A percentile compares a stretch with the other conserved stretches of the same genome.
Evolutionary conservation across 805 yeast genomes (phyloP).

Genomic region (Yarrowia sp.): DNA sequence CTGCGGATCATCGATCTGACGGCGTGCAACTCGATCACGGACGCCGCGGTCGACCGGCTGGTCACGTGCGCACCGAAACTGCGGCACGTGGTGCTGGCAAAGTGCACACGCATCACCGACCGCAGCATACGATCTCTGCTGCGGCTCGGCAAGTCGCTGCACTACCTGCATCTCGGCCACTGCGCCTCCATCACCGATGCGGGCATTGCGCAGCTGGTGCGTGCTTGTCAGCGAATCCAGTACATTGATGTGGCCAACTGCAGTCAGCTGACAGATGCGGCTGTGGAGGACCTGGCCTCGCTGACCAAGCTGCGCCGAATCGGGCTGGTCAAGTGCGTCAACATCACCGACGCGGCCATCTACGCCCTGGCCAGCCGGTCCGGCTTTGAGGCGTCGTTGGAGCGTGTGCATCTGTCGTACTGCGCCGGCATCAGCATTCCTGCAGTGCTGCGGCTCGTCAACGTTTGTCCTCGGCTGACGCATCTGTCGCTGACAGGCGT

Average conservation of each 20-base stretch:
- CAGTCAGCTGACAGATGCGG: constrained; percentile 77
- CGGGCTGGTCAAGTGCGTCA: constrained; percentile 87
- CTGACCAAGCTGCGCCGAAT: constrained; percentile 82
- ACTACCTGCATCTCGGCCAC: constrained; percentile 90
- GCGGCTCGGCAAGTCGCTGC: constrained; percentile 72
- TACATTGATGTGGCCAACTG: constrained; percentile 96
- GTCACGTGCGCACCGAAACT: constrained; percentile 78
- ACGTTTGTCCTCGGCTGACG: constrained; percentile 79
- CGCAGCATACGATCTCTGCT: constrained; percentile 69
- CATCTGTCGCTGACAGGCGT: constrained; percentile 93
- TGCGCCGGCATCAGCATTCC: constrained; percentile 76
- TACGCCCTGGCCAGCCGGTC: constrained; percentile 60
- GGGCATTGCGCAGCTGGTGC: constrained; percentile 73
- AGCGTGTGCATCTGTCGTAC: constrained; percentile 89
- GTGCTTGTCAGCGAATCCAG: constrained; percentile 78
- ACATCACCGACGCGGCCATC: constrained; percentile 81
- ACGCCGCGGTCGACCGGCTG: constrained; percentile 68
- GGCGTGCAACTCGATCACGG: constrained; percentile 77
- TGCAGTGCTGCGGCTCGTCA: constrained; percentile 72
- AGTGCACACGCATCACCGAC: constrained; percentile 85
- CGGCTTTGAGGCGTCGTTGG: constrained; percentile 76
- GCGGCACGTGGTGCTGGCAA: constrained; percentile 83
- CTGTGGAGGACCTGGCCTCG: constrained; percentile 71
- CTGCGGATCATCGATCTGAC: constrained; percentile 83
- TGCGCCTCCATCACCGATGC: constrained; percentile 86